phyloP scores from a whole-genome alignment of 139 green algal genomes.

The Picochlorum sp. region DNA sequence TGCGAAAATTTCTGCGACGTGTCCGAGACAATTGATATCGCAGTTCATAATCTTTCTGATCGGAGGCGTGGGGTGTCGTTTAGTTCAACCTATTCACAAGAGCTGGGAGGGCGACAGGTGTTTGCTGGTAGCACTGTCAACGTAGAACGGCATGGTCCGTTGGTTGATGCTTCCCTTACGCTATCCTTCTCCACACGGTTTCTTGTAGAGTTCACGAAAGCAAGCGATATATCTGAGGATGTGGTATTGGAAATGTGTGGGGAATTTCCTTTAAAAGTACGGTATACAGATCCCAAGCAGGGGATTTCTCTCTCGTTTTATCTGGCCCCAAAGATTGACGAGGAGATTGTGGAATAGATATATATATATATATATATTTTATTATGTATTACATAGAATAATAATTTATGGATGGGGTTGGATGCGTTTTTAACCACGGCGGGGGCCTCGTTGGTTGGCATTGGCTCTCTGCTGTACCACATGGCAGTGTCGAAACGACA shows the following conservation, averaged over 20 bases:
- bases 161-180: conserved; percentile 83
- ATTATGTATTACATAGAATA: not conserved
- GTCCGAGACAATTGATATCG: conserved; percentile 86
- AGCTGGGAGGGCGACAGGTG: conserved; percentile 92
- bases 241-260: conserved; percentile 78
- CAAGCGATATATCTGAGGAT: conserved; percentile 36
- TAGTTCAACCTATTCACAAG: conserved; percentile 26
- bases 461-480: not conserved
- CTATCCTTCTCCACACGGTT: conserved; percentile 96
- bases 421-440: conserved; percentile 9
- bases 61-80: conserved; percentile 87
- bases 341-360: not conserved
- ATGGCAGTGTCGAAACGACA: not conserved
- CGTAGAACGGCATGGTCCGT: conserved; percentile 73
- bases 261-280: conserved; percentile 89
- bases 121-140: conserved; percentile 30
- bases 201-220: conserved; percentile 94
- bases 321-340: not conserved
- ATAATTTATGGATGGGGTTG: not conserved
- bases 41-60: conserved; percentile 67
- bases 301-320: too few relatives aligned
- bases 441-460: not conserved
- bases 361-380: too few relatives aligned
- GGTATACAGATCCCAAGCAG: conserved; percentile 57
- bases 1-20: conserved; percentile 75